These are phyloP conservation scores for Setomelanomma holmii DNA, from an alignment of 2,329 filamentous ascomycete genomes.

Conservation along the genomic window DNA sequence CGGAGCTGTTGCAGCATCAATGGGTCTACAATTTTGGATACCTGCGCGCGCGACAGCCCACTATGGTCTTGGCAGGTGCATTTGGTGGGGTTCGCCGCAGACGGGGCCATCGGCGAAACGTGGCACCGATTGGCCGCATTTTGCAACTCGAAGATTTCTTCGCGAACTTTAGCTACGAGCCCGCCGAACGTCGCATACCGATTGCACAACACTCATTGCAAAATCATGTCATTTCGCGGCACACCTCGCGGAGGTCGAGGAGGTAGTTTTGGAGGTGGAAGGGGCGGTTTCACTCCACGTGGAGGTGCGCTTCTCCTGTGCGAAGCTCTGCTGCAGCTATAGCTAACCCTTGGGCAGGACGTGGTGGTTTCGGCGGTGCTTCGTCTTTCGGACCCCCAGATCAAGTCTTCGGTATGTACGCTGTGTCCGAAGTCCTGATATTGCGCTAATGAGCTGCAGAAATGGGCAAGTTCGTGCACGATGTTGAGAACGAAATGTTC, in stretches of 20 bases:
- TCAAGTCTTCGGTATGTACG: constrained; percentile 49
- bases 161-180: constrained; percentile 30
- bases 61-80: constrained; percentile 26
- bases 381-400: constrained; percentile 55
- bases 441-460: constrained; percentile 60
- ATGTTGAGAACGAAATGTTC: constrained; percentile 96
- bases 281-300: constrained; percentile 60
- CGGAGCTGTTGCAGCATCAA: constrained; percentile 10
- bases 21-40: constrained; percentile 33
- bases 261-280: constrained; percentile 59
- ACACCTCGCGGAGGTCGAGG: constrained; percentile 47
- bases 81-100: constrained; percentile 32
- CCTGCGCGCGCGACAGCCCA: constrained; percentile 31
- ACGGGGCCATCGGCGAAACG: constrained; percentile 29
- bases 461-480: constrained; percentile 93
- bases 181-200: constrained; percentile 29
- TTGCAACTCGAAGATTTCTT: constrained; percentile 36
- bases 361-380: constrained; percentile 44
- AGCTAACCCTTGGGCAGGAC: constrained; percentile 46
- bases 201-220: constrained; percentile 32
- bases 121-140: constrained; percentile 33
- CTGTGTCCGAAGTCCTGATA: neutral
- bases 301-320: constrained; percentile 50
- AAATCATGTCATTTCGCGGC: constrained; percentile 69
- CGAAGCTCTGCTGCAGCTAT: constrained; percentile 25